These are phyloP conservation scores for Pseudogymnoascus sp. DNA, from an alignment of 2,329 filamentous ascomycete species.

Conservation along the genomic window DNA sequence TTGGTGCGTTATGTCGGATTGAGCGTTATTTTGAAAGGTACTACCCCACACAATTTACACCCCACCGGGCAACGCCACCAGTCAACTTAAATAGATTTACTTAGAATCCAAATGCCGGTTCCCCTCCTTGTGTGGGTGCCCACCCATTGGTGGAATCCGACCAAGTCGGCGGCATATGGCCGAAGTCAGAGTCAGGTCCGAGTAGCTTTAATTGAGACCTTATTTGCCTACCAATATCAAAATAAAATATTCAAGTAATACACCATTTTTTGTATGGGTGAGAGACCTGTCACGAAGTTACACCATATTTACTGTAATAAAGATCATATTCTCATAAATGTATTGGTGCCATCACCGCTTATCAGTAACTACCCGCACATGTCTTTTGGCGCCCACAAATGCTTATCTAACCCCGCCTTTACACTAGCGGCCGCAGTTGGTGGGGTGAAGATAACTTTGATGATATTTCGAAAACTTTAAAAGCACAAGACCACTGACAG, in stretches of 20 bases:
- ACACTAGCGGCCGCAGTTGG: conserved; percentile 8
- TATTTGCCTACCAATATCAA: not conserved
- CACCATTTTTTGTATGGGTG: not conserved
- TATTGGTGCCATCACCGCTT: not conserved
- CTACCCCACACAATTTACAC: conserved; percentile 2
- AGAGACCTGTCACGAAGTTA: not conserved
- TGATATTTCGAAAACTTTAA: not conserved
- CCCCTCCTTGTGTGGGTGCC: not conserved
- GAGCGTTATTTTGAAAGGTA: not conserved
- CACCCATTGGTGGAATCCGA: not conserved
- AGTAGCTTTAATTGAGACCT: no score
- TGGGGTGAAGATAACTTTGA: not conserved
- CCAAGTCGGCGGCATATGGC: not conserved
- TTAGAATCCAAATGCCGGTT: not conserved
- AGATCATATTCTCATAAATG: not conserved
- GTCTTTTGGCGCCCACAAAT: not conserved
- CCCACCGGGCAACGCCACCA: not conserved
- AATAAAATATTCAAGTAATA: not conserved
- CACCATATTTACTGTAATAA: not conserved
- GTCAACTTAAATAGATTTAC: not conserved
- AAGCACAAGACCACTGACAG: not conserved
- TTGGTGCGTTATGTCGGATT: not conserved
- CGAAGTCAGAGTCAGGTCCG: not conserved
- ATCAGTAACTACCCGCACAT: not conserved
- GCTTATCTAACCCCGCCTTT: conserved; percentile 5